These are phyloP conservation scores for Citrus australasica DNA, from an alignment of 345 rosid genomes.

Conservation along the genomic window DNA sequence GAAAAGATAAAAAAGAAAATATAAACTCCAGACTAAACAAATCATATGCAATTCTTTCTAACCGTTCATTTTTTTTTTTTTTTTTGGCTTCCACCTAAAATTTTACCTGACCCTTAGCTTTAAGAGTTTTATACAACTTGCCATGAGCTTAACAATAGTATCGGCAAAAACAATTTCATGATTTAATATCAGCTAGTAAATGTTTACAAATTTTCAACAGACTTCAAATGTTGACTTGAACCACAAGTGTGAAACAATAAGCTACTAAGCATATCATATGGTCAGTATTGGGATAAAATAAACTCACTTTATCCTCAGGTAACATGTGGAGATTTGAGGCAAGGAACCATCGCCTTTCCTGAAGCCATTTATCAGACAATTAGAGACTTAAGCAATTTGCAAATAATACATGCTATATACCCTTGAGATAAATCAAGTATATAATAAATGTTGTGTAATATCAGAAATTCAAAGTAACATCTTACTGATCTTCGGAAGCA, in stretches of 20 bases:
- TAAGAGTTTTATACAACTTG: neutral
- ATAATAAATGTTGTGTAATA: neutral
- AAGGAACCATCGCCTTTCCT: slow-evolving; percentile 60
- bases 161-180: neutral
- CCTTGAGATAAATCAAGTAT: neutral
- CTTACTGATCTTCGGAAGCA: slow-evolving; percentile 71
- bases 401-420: neutral
- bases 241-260: neutral
- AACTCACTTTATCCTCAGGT: slow-evolving; percentile 79
- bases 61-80: neutral
- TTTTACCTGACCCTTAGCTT: neutral
- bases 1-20: too few species aligned
- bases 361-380: slow-evolving; percentile 25
- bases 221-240: slow-evolving; percentile 1
- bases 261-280: neutral
- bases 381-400: slow-evolving; percentile 7
- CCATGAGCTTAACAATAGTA: neutral
- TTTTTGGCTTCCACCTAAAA: neutral
- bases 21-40: too few species aligned
- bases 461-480: slow-evolving; percentile 13
- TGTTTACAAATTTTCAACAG: neutral
- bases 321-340: slow-evolving; percentile 66
- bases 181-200: neutral
- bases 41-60: neutral
- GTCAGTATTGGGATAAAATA: neutral